Evolutionary conservation across 225 moss, liverwort and hornwort species (phyloP), one percentile per base, ranked within the genome.

Genomic region (Sphagnum contortum): DNA sequence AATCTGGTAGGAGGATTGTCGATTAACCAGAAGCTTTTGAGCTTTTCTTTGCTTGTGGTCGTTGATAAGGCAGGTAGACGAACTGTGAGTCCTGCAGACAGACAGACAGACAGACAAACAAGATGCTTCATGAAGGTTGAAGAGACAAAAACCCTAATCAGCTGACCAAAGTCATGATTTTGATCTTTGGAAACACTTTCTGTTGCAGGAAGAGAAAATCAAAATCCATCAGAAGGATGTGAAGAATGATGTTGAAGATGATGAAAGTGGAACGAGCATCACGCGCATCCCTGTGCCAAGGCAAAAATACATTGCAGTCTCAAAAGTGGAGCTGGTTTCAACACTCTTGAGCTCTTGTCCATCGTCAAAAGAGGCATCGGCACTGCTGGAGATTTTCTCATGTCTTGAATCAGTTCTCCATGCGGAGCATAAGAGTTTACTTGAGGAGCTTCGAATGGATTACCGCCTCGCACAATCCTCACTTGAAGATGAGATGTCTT

Each of bases 361-460:
- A 61, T 79, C 87, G 60, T 69, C 72, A 46, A 64, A 78, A 59
- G 86, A 83, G 52, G 76, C 79, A 45, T 46, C 73, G 47, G 74
- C 66, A 73, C 72, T 94, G 69, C 81, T 88, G 55, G 90, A 88
- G 70, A 75, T 87, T 75, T 84, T 78, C 64, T 80, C 73, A 4
- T 81, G 80, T 71, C 72, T 94, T 68, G 91, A 94, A 66, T 80
- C 91, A 9, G 80, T 91, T 55, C 57, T 94, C 9, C 94, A 91
- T 49, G 85, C 85, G 4, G 88, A 91, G 80, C 87, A 87, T 67
- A 94, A 94, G 69, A 72, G 76, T 64, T 48, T 83, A 44, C 85
- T 94, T 2, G 94, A 94, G 77, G 87, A 91, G 78, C 83, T 94
- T 44, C 89, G 94, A 14, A 78, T 87, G 72, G 89, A 94, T 55